Evolutionary conservation across 371 early-diverging fungal species (phyloP).

Genomic region (Mucor lusitanicus): DNA sequence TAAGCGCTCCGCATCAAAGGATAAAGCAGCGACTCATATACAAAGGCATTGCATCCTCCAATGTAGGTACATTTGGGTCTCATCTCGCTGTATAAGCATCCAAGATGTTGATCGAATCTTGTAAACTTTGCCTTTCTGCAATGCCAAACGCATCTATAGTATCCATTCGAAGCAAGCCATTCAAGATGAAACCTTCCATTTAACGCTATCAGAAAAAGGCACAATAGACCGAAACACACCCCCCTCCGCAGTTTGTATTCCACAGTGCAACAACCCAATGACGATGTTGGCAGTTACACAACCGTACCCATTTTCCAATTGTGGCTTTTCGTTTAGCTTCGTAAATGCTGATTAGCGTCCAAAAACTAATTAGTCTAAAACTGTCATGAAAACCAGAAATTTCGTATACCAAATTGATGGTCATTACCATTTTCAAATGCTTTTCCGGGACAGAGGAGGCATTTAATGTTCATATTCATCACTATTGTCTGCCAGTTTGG

Average conservation of each 20-base stretch:
- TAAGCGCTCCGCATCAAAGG: neutral
- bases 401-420: neutral
- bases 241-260: neutral
- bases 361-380: neutral
- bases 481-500: neutral
- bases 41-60: neutral
- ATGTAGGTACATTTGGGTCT: neutral
- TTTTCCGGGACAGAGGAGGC: neutral
- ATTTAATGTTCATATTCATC: neutral
- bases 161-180: neutral
- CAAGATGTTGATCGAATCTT: neutral
- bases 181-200: neutral
- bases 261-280: neutral
- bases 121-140: neutral
- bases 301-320: neutral
- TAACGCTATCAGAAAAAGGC: neutral
- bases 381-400: neutral
- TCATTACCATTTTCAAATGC: neutral
- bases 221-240: neutral
- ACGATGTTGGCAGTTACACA: neutral
- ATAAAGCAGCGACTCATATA: neutral
- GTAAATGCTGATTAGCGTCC: neutral
- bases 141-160: neutral
- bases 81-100: neutral
- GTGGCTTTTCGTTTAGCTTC: neutral